Conservation (phyloP, 495 filamentous ascomycete species). For the Haplographium delicatum region DNA sequence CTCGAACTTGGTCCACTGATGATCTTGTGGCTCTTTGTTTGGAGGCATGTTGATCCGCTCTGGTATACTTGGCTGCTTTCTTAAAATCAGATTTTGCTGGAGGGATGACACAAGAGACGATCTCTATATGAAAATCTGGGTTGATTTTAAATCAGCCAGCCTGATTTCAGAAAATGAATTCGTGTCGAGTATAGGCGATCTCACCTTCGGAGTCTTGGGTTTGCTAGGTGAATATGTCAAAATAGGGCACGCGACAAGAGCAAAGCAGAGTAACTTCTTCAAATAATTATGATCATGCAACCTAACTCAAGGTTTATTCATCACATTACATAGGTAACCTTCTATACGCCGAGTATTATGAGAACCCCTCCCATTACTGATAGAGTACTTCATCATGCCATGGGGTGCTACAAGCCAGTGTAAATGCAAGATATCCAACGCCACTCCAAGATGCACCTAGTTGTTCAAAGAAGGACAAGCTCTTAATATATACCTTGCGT, state of each 20-base stretch:
- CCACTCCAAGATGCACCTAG: constrained; percentile 11
- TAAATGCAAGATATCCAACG: constrained; percentile 29
- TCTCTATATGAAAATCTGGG: too few relatives aligned
- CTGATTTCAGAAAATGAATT: too few relatives aligned
- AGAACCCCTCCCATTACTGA: neutral
- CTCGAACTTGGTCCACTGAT: constrained; percentile 18
- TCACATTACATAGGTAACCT: too few relatives aligned
- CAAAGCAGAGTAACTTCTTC: neutral
- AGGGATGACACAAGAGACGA: too few relatives aligned
- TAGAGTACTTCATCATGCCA: neutral
- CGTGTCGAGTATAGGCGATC: too few relatives aligned
- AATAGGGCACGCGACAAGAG: too few relatives aligned
- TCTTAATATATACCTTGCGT: constrained; percentile 70
- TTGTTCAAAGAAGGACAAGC: neutral
- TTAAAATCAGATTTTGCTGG: neutral
- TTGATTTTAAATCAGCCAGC: too few relatives aligned
- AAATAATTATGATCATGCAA: neutral
- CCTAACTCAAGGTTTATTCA: too few relatives aligned
- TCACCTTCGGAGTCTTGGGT: too few relatives aligned
- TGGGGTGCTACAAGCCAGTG: constrained; percentile 20
- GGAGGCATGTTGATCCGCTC: constrained; percentile 16
- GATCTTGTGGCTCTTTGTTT: neutral
- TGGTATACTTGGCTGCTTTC: too few relatives aligned
- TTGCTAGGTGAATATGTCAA: too few relatives aligned
- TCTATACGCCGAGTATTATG: too few relatives aligned